Evolutionary conservation across 208 protist genomes (phyloP).

Genomic region (Crithidia acanthocephali): DNA sequence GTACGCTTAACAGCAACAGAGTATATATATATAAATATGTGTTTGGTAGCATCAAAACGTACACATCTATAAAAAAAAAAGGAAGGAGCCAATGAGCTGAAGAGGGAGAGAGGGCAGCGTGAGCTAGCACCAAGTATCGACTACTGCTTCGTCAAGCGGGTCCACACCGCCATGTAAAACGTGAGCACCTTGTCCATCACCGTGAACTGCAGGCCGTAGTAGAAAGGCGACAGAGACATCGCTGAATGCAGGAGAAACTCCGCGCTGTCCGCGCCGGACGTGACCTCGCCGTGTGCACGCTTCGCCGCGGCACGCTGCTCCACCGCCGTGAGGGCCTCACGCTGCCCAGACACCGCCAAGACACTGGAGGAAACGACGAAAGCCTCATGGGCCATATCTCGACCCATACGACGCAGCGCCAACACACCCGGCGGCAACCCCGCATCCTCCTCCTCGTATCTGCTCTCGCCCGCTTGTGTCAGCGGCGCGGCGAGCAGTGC

Average conservation of each 20-base stretch:
- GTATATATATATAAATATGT: no score
- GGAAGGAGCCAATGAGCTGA: no score
- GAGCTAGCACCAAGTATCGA: not conserved
- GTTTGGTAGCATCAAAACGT: no score
- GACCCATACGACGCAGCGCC: constrained; percentile 47
- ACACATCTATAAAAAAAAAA: no score
- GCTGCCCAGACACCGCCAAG: constrained; percentile 43
- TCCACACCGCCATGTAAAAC: constrained; percentile 89
- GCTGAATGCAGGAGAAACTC: constrained; percentile 50
- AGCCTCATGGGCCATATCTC: constrained; percentile 49
- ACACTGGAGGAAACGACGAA: constrained; percentile 43
- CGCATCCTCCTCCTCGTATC: constrained; percentile 11
- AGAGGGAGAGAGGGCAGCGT: no score
- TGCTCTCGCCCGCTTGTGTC: not conserved
- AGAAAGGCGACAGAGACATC: constrained; percentile 62
- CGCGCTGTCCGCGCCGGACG: constrained; percentile 59
- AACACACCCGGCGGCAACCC: constrained; percentile 42
- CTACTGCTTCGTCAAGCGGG: constrained; percentile 54
- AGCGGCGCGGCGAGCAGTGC: not conserved
- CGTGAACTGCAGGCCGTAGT: constrained; percentile 60
- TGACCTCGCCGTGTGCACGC: constrained; percentile 25
- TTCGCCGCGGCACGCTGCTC: constrained; percentile 31
- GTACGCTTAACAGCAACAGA: no score
- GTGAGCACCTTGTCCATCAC: constrained; percentile 71
- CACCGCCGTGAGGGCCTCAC: constrained; percentile 43